Evolutionary conservation across 257 asterid species (phyloP).

Genomic region (Ajuga chamaepitys): DNA sequence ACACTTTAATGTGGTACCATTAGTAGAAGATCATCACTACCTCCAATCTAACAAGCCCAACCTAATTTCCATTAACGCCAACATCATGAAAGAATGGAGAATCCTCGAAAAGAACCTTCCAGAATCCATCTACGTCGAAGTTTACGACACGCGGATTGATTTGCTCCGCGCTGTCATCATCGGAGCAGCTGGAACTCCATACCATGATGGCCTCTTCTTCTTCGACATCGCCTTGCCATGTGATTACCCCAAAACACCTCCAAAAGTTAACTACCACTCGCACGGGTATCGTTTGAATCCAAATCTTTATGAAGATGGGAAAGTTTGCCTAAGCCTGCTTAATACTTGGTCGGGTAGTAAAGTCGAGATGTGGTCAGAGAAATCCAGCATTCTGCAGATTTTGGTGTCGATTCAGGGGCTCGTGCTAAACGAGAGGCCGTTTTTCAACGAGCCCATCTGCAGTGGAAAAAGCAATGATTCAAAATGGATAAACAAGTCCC

Average conservation of each 20-base stretch:
- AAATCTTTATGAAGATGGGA: slow-evolving; percentile 35
- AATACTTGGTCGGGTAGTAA: slow-evolving; percentile 34
- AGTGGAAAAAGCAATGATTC: background rate
- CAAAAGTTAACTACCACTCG: slow-evolving; percentile 30
- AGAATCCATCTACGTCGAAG: slow-evolving; percentile 39
- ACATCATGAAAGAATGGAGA: slow-evolving; percentile 47
- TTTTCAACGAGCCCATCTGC: slow-evolving; percentile 40
- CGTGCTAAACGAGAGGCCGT: slow-evolving; percentile 41
- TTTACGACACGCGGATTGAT: slow-evolving; percentile 40
- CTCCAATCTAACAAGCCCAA: too few relatives aligned
- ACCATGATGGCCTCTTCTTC: too few relatives aligned
- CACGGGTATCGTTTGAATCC: slow-evolving; percentile 47
- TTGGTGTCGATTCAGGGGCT: slow-evolving; percentile 56
- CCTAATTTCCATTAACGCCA: slow-evolving; percentile 27
- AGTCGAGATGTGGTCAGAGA: slow-evolving; percentile 31
- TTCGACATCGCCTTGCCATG: slow-evolving; percentile 46
- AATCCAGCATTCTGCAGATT: slow-evolving; percentile 42
- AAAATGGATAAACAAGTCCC: background rate
- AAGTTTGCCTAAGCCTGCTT: slow-evolving; percentile 43
- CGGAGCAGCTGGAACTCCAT: slow-evolving; percentile 45
- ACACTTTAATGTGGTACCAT: too few relatives aligned
- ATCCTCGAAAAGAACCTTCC: slow-evolving; percentile 41
- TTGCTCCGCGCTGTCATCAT: slow-evolving; percentile 50
- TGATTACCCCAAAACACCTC: slow-evolving; percentile 42
- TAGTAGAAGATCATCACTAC: slow-evolving; percentile 34